Evolutionary conservation across 1,284 basidiomycete genomes (phyloP).

Genomic region (Athelia sp.): DNA sequence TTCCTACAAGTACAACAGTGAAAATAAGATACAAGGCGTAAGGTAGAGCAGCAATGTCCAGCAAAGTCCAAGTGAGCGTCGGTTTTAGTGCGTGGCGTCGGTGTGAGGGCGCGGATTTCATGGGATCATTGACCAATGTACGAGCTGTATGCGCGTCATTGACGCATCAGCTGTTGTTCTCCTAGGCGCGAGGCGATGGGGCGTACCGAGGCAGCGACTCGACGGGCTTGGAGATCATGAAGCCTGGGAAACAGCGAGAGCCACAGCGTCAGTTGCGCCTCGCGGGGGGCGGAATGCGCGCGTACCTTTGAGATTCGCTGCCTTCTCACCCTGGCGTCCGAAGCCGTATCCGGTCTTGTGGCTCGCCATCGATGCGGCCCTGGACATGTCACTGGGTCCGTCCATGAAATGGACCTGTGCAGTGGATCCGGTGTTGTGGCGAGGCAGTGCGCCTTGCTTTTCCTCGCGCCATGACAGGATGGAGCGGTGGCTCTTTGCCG

Average conservation of each 20-base stretch:
- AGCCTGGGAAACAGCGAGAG: background rate
- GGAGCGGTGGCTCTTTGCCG: constrained; percentile 56
- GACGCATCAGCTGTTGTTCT: background rate
- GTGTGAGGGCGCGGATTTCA: background rate
- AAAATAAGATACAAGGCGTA: background rate
- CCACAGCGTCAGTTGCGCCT: background rate
- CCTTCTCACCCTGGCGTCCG: constrained; percentile 73
- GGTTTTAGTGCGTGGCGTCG: background rate
- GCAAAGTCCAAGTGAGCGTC: background rate
- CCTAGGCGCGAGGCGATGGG: constrained; percentile 6
- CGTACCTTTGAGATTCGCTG: constrained; percentile 55
- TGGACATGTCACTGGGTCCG: constrained; percentile 6
- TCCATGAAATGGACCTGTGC: too few species aligned
- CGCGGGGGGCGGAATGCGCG: constrained; percentile 1
- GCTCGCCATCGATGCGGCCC: constrained; percentile 13
- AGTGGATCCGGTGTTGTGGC: constrained; percentile 19
- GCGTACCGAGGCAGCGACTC: constrained; percentile 54
- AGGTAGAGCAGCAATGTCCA: background rate
- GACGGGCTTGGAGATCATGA: constrained; percentile 47
- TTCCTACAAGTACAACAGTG: background rate
- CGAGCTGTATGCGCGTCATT: background rate
- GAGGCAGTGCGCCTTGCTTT: constrained; percentile 53
- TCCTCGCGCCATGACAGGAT: constrained; percentile 57
- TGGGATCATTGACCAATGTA: background rate
- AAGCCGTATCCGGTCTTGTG: constrained; percentile 54